Conservation (phyloP, 2,329 filamentous ascomycete species). For the Macrophomina pseudophaseolina region DNA sequence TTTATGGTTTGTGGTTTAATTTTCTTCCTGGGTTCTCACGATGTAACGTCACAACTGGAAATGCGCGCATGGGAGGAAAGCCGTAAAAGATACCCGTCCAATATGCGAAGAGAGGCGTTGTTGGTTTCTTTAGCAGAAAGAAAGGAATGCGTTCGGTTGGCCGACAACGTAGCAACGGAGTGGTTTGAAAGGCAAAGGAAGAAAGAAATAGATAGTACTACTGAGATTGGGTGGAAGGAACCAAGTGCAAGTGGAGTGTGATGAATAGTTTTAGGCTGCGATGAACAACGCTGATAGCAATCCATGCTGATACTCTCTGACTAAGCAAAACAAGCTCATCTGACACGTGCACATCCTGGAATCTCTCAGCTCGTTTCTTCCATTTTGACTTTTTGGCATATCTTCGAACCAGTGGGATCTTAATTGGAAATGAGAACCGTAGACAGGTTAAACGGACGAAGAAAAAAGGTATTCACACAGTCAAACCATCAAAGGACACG, state of each 20-base stretch:
- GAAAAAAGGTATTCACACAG: background rate
- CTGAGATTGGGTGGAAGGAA: background rate
- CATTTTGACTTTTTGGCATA: background rate
- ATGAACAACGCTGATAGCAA: too few species aligned
- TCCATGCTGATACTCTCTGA: too few species aligned
- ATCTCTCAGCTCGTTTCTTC: too few species aligned
- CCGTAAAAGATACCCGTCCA: conserved; percentile 22
- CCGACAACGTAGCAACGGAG: background rate
- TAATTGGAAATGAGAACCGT: background rate
- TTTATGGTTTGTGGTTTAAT: background rate
- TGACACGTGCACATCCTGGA: too few species aligned
- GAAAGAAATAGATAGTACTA: background rate
- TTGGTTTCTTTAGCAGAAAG: conserved; percentile 7
- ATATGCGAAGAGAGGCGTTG: conserved; percentile 15
- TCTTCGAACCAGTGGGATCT: background rate
- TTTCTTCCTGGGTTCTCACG: background rate
- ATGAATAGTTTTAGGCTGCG: too few species aligned
- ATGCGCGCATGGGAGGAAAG: background rate
- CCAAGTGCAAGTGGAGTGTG: background rate
- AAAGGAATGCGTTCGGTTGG: background rate
- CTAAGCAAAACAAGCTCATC: too few species aligned
- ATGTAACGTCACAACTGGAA: conserved; percentile 3
- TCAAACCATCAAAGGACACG: background rate
- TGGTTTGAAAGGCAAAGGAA: background rate
- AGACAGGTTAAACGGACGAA: background rate